Base-by-base conservation (phyloP, 805 yeast species). In the Ogataea paraovalis region DNA sequence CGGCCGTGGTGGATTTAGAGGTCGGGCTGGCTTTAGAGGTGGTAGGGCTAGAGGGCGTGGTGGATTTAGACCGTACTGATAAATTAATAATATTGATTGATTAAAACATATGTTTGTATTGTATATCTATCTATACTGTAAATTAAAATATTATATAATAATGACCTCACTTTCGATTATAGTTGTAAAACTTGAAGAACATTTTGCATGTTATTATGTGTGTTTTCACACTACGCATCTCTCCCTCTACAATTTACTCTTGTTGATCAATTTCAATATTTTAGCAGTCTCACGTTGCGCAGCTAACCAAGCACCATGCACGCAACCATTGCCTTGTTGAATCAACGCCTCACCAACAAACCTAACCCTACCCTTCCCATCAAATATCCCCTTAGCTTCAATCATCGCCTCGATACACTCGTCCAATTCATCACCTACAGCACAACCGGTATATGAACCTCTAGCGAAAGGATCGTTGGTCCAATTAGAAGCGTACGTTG, bases 331-430 rank as follows among this genome's bases (percentile, higher is more conserved):
- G 6, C 82, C 83, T 40, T 74, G 77, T 42, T 66, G 63, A 23
- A 67, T 67, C 8, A 80, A 67, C 50, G 77, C 83, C 56, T 79
- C 84, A 4, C 84, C 83, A 0, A 81, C 83, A 65, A 79, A 79
- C 37, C 82, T 63, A 25, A 79, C 68, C 20, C 72, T 56, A 12
- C 68, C 68, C 37, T 54, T 52, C 20, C 68, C 69, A 33, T 66
- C 65, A 43, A 66, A 60, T 23, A 75, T 73, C 48, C 72, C 80
- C 14, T 64, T 65, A 1, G 74, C 71, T 34, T 70, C 63, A 2
- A 52, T 45, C 25, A 74, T 56, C 2, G 74, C 70, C 8, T 72
- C 56, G 50, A 76, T 69, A 10, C 58, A 55, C 28, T 52, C 58
- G 3, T 57, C 60, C 16, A 50, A 47, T 37, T 54, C 51, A 47